phyloP scores from a whole-genome alignment of 306 rosid genomes.

The Pterocarpus macrocarpus region DNA sequence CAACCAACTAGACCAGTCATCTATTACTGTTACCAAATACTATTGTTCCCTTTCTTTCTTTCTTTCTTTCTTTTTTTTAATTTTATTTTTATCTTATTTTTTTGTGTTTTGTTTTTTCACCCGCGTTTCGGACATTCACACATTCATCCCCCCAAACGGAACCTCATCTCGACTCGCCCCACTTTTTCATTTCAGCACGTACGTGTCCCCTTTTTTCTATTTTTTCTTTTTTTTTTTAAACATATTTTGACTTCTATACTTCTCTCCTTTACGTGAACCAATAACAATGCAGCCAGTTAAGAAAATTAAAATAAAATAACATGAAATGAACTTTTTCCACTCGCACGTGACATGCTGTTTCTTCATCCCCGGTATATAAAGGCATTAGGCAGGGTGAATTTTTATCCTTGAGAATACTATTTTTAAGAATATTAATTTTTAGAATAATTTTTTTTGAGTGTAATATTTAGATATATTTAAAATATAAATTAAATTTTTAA shows the following conservation, averaged over 20 bases:
- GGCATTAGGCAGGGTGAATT: too few species aligned
- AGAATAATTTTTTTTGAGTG: too few species aligned
- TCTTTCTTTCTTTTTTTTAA: neutral
- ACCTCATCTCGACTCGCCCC: neutral
- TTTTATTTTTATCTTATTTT: neutral
- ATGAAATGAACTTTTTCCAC: neutral
- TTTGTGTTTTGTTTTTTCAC: neutral
- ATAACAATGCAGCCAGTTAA: neutral
- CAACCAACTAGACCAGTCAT: constrained; percentile 53
- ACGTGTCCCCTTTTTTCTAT: neutral
- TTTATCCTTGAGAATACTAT: too few species aligned
- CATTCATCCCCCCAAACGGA: neutral
- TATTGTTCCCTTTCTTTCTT: constrained; percentile 2
- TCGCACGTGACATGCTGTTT: constrained; percentile 2
- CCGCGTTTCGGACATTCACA: neutral
- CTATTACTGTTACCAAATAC: constrained; percentile 20
- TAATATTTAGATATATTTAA: too few species aligned
- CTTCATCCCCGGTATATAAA: neutral
- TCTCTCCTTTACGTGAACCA: constrained; percentile 6
- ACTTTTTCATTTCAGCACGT: neutral
- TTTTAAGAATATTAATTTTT: too few species aligned
- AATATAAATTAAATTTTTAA: too few species aligned
- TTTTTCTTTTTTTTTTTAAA: neutral
- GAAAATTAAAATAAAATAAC: neutral
- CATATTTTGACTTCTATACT: neutral